Evolutionary conservation across 768 basidiomycete genomes (phyloP), one percentile per base, ranked within the genome.

Genomic region (Boletus speciosus): DNA sequence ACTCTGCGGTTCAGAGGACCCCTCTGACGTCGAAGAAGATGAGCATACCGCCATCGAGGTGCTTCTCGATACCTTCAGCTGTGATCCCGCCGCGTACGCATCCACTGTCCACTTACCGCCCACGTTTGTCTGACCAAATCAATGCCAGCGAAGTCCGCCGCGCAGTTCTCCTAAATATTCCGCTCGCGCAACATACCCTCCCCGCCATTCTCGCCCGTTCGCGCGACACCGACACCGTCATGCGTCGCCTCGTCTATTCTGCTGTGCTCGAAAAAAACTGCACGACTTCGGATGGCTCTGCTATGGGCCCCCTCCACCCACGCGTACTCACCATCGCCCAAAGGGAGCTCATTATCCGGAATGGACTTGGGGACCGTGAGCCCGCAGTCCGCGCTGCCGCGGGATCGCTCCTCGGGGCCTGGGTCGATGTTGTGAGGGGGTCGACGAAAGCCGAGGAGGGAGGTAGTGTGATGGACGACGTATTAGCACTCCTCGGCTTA

Each of bases 281-380:
- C 58, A 59, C 61, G 12, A 57, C 55, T 14, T 34, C 52, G 2
- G 66, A 70, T 16, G 58, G 56, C 4, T 67, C 37, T 70, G 76
- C 58, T 59, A 77, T 84, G 44, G 82, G 82, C 1, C 71, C 79
- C 2, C 78, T 83, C 1, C 83, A 94, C 57, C 87, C 87, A 1
- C 75, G 80, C 3, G 76, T 76, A 4, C 74, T 98, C 37, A 81
- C 79, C 2, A 83, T 90, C 27, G 72, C 79, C 0, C 90, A 95
- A 61, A 77, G 94, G 11, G 89, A 93, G 62, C 73, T 81, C 23
- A 81, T 96, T 44, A 82, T 96, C 2, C 79, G 81, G 19, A 84
- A 89, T 63, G 96, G 96, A 2, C 76, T 98, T 3, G 86, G 90
- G 0, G 96, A 98, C 70, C 81, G 96, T 27, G 93, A 97, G 54